Evolutionary conservation across 768 basidiomycete genomes (phyloP), one percentile per base, ranked within the genome.

Genomic region (Suillus hirtellus): DNA sequence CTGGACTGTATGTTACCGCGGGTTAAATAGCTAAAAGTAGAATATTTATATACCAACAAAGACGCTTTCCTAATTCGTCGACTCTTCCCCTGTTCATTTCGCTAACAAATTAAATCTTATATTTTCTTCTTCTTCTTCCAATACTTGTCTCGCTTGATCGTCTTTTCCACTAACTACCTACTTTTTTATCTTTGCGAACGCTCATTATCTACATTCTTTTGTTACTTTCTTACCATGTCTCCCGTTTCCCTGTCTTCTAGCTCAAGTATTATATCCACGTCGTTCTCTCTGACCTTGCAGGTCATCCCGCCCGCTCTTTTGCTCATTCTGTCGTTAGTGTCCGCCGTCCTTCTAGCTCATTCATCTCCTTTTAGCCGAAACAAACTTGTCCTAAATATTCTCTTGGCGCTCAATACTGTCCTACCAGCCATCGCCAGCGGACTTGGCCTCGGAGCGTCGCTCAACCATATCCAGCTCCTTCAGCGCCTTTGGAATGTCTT

Each of bases 241-340:
- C 56, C 24, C 17, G 11, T 58, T 43, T 12, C 31, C 24, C 2
- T 31, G 17, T 42, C 42, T 27, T 40, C 56, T 31, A 1, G 40
- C 27, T 5, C 56, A 31, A 42, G 56, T 19, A 42, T 58, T 5
- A 15, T 12, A 31, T 58, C 56, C 0, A 42, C 40, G 2, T 11
- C 56, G 40, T 58, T 42, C 12, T 43, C 56, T 27, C 10, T 31
- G 24, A 12, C 17, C 14, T 31, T 31, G 17, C 56, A 58, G 17
- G 27, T 58, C 65, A 62, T 76, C 62, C 63, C 64, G 9, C 38
- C 72, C n/a, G 66, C 67, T 60, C 72, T 75, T 52, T 68, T 72
- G 60, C 67, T 75, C 60, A 52, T 65, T 65, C 47, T 73, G 21
- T 62, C 72, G 3, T 31, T 71, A 60, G 7, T 75, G 37, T 69